phyloP scores from a whole-genome alignment of 1,139 yeast species.

The Pichia sp. region DNA sequence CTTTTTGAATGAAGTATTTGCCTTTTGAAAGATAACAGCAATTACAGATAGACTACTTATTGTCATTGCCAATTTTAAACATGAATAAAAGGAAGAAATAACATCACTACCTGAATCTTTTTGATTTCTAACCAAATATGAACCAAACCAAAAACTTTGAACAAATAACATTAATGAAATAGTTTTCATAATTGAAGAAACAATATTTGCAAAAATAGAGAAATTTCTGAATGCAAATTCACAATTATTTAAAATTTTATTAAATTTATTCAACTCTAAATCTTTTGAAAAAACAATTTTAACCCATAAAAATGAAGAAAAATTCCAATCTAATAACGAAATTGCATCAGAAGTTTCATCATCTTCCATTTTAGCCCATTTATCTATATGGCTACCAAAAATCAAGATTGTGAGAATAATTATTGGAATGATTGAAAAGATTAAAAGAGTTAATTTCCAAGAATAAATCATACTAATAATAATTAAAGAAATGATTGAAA shows the following conservation, averaged over 20 bases:
- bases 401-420: slow-evolving; percentile 45
- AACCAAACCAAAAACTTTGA: slow-evolving; percentile 91
- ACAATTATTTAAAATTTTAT: slow-evolving; percentile 36
- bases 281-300: slow-evolving; percentile 55
- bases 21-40: slow-evolving; percentile 53
- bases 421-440: slow-evolving; percentile 66
- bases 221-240: slow-evolving; percentile 43
- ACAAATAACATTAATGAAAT: slow-evolving; percentile 70
- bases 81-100: slow-evolving; percentile 77
- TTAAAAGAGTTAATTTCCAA: slow-evolving; percentile 77
- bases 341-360: slow-evolving; percentile 49
- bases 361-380: slow-evolving; percentile 54
- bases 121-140: slow-evolving; percentile 49
- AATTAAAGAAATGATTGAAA: slow-evolving; percentile 51
- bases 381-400: slow-evolving; percentile 48
- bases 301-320: slow-evolving; percentile 54
- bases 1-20: slow-evolving; percentile 51
- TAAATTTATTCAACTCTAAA: slow-evolving; percentile 45
- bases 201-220: slow-evolving; percentile 47
- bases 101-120: slow-evolving; percentile 54
- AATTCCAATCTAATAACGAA: slow-evolving; percentile 62
- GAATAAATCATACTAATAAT: slow-evolving; percentile 68
- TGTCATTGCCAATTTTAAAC: slow-evolving; percentile 61
- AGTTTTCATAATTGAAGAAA: slow-evolving; percentile 51
- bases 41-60: slow-evolving; percentile 48